Base-by-base conservation (phyloP, 352 stramenopile species). In the Thraustotheca clavata region DNA sequence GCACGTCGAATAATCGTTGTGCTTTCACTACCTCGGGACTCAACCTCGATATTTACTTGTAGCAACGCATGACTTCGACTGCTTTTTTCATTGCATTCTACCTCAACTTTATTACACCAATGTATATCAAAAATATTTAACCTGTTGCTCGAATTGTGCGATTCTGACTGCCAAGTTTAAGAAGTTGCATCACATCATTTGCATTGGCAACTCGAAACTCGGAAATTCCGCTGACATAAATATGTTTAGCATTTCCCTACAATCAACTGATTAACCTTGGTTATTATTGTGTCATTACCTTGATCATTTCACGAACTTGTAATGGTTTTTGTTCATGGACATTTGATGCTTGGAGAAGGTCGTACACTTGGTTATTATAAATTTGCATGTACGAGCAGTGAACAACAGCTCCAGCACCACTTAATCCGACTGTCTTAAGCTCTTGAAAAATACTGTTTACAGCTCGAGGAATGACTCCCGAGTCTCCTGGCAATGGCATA, bases 321-420 rank as follows among this genome's bases (percentile, higher is more conserved):
- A 68, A 54, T 18, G 39, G 39, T 54, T 34, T 59, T 33, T 67
- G 46, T 36, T 67, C 60, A 20, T 62, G 43, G 29, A 49, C 31
- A 31, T 24, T 14, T 14, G 27, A 26, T 31, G 83, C 70, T 31
- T 87, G 80, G 0, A 91, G 71, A 48, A 91, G 65, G 35, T 91
- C 82, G 48, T 75, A 89, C 3, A 91, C 74, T 47, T 91, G 79
- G 60, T 89, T 91, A 63, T 89, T 89, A 77, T 96, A 97, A 59
- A 97, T 89, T 55, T 97, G 88, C 74, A 97, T 91, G 60, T 95
- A 95, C 32, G 87, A 96, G 60, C 84, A 91, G 67, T 93, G 82
- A 6, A 97, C 83, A 1, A 89, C 69, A 5, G 73, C 80, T 11
- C 79, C 77, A 0, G 75, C 84, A 18, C 81, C 80, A 18, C 82